Percentiles rank a stretch among this genome's conserved stretches.
Evolutionary conservation across 306 rosid species (phyloP).

Genomic region (Hylodesmum podocarpum): DNA sequence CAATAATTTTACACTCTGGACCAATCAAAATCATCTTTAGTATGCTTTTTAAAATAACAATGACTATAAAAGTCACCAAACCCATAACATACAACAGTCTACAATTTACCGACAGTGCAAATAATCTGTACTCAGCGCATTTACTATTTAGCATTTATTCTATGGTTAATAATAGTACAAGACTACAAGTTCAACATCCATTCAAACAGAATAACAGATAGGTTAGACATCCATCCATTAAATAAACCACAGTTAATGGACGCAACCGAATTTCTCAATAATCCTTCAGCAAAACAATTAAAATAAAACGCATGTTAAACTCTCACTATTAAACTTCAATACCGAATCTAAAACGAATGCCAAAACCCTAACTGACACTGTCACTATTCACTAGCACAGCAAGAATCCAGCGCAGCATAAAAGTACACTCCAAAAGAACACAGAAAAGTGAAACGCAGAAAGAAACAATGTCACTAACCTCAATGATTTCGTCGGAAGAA

Average conservation of each 20-base stretch:
- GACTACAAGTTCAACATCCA: neutral
- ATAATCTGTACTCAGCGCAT: too few species aligned
- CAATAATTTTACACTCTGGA: neutral
- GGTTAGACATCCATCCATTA: neutral
- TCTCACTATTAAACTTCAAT: neutral
- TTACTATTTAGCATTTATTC: too few species aligned
- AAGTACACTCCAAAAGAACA: too few species aligned
- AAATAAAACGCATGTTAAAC: too few species aligned
- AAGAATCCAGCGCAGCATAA: too few species aligned
- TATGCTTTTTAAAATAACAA: too few species aligned
- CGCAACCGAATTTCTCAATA: neutral
- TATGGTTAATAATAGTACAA: too few species aligned
- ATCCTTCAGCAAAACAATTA: neutral
- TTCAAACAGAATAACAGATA: neutral
- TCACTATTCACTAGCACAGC: neutral
- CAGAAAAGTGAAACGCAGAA: neutral
- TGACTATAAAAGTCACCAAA: too few species aligned
- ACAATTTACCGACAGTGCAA: too few species aligned
- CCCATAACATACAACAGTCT: too few species aligned
- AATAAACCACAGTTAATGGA: neutral
- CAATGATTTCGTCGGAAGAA: slow-evolving; percentile 70
- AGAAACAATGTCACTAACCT: slow-evolving; percentile 44
- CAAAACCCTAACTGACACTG: neutral
- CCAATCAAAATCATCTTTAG: too few species aligned
- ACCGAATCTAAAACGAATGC: neutral